A percentile compares a stretch with the other conserved stretches of the same genome.
phyloP scores from a whole-genome alignment of 108 stramenopile genomes.

The Skeletonema marinoi region DNA sequence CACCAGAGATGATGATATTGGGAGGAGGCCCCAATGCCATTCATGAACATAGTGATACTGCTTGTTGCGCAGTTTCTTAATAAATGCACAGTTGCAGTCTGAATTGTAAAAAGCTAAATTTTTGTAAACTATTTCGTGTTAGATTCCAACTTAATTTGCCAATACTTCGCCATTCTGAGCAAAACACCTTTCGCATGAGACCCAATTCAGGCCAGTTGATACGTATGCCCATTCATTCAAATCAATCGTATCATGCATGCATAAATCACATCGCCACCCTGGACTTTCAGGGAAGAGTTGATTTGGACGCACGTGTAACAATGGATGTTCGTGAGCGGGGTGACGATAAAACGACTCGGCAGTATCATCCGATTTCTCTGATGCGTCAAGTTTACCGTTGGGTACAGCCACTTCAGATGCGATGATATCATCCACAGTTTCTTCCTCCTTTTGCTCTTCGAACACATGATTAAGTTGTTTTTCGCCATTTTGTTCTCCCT shows the following conservation, averaged over 20 bases:
- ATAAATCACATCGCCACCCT: conserved; percentile 22
- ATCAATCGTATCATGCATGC: neutral
- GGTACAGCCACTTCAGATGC: neutral
- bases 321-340: conserved; percentile 1
- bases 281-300: conserved; percentile 11
- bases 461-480: neutral
- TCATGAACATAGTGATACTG: neutral
- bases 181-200: conserved; percentile 4
- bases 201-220: neutral
- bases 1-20: conserved; percentile 36
- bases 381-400: neutral
- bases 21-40: conserved; percentile 46
- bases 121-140: conserved; percentile 29
- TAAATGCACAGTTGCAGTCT: neutral
- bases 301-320: conserved; percentile 10
- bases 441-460: neutral
- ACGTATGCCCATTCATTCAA: conserved; percentile 13
- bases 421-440: neutral
- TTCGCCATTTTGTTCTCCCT: neutral
- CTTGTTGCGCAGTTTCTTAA: neutral
- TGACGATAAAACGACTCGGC: conserved; percentile 4
- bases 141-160: neutral
- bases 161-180: neutral
- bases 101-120: neutral
- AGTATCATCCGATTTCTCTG: neutral